Evolutionary conservation across 1,284 basidiomycete species (phyloP), one percentile per base, ranked within the genome.

Genomic region (Amylostereum chailletii): DNA sequence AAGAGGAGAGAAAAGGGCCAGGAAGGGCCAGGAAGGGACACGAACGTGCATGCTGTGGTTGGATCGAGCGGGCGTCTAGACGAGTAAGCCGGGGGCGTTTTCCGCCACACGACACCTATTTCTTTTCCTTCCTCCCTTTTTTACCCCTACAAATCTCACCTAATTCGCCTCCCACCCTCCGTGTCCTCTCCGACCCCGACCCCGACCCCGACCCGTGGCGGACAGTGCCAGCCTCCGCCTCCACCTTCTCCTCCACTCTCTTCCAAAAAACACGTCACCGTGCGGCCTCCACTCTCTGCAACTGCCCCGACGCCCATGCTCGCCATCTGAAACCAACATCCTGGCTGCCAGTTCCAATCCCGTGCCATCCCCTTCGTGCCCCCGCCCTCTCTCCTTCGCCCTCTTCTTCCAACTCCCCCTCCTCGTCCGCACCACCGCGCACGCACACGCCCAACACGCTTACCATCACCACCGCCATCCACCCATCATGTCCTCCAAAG

Each of bases 401-500:
- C 45, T 52, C 45, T 48, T 49, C 47, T 51, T 43, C 48, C 49
- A 49, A 54, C 55, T 48, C 40, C 44, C 11, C 33, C 19, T 32
- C 37, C 36, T 37, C 33, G 7, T 51, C 54, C 56, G 56, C 51
- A 40, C 49, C 51, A 37, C 36, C n/a, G 8, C 8, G 8, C 36
- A 37, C 36, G 36, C n/a, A 37, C 36, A 37, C 36, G 8, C 36
- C n/a, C 36, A 37, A 7, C 8, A 7, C 8, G n/a, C 36, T n/a
- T n/a, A 37, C 49, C 30, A 54, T 43, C 49, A 43, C 51, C 39
- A 31, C 47, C 51, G 34, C 48, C 40, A 41, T 42, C 29, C 54
- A 48, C 7, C 47, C 47, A 51, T 55, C 44, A 89, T 88, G 83
- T 83, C 80, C 62, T 86, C 79, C 58, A 86, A 86, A 75, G 84